These are phyloP conservation scores for Isatis tinctoria DNA, from an alignment of 345 rosid species.

Conservation along the genomic window DNA sequence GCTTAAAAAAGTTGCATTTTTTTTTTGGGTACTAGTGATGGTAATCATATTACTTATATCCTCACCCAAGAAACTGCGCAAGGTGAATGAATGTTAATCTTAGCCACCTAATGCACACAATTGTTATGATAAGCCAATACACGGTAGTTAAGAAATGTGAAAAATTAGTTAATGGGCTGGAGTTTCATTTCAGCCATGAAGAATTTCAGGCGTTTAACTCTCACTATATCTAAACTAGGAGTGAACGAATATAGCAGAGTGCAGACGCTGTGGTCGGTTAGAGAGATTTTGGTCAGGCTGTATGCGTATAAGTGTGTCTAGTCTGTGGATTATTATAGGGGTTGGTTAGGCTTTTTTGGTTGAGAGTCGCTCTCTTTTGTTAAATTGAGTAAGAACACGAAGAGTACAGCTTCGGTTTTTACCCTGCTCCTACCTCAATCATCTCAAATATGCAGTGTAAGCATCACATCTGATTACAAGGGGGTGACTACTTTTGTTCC, in stretches of 20 bases:
- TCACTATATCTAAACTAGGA: background rate
- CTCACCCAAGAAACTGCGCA: background rate
- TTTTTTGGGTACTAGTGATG: background rate
- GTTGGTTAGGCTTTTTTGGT: background rate
- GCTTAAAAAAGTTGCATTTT: background rate
- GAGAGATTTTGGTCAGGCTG: background rate
- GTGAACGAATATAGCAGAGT: background rate
- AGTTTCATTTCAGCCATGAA: background rate
- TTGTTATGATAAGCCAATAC: background rate
- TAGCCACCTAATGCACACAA: slow-evolving; percentile 1
- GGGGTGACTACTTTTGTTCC: background rate
- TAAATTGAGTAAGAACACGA: background rate
- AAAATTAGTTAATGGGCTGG: background rate
- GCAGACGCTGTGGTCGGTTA: background rate
- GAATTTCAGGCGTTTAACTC: background rate
- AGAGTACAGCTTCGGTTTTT: background rate
- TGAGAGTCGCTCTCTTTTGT: background rate
- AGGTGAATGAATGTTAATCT: background rate
- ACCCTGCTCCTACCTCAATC: background rate
- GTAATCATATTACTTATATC: background rate
- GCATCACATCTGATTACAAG: background rate
- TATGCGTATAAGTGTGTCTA: background rate
- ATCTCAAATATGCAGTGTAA: background rate
- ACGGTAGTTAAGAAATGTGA: background rate
- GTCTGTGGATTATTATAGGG: background rate